Evolutionary conservation across 2,329 filamentous ascomycete species (phyloP), one percentile per base, ranked within the genome.

Genomic region (Diplodia mutila): DNA sequence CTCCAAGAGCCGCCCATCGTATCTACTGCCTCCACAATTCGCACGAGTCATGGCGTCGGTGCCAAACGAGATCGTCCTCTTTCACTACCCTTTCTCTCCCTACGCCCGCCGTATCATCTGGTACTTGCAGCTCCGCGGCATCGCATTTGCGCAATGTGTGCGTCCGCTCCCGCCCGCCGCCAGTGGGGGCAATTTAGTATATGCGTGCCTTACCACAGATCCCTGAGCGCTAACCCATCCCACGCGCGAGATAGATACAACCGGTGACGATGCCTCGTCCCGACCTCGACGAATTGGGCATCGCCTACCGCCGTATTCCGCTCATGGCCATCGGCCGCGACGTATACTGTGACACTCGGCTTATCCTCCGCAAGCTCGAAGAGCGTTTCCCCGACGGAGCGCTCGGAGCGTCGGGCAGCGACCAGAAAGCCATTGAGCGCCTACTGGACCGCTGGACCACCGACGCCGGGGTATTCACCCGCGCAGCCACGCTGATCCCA

Each of bases 221-320:
- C 59, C 49, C 29, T 67, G 54, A 54, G 52, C 39, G 63, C 49
- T 61, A 39, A 61, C 61, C 16, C 52, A 21, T 57, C 61, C 63
- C 46, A 12, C 54, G 64, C 64, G 42, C 27, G 52, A 54, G 21
- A 49, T 69, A 90, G 88, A 75, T 87, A 63, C 90, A 92, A 87
- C 89, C 90, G 0, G 79, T 82, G 2, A 83, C 85, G 39, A 81
- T 92, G 74, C 90, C 90, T 7, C 87, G 90, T 29, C 89, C 89
- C 0, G 89, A 91, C 74, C 74, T 92, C 16, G 77, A 80, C 21
- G 79, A 81, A 1, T 82, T 93, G 16, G 89, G 88, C 29, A 82
- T 92, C 66, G 80, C 82, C 7, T 90, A 93, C 78, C 85, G 90
- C 4, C 89, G 90, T 67, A 91, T 92, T 67, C 90, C 90, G 1